Percentiles rank a stretch among this genome's conserved stretches.
phyloP scores from a whole-genome alignment of 768 basidiomycete genomes.

The Gautieria morchelliformis region DNA sequence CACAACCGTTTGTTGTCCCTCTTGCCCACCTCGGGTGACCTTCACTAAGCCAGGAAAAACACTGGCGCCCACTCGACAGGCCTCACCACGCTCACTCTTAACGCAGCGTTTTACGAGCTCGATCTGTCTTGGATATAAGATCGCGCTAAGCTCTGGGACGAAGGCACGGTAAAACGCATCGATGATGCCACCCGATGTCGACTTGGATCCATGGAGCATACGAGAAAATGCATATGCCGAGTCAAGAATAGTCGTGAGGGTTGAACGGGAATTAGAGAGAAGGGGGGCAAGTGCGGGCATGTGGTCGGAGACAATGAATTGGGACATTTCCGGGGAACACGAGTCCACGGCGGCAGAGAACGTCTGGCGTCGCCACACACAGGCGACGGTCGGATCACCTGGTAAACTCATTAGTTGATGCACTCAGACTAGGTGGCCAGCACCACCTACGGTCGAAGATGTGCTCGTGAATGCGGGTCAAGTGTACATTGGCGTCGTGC shows the following conservation, averaged over 20 bases:
- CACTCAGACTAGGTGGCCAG: not conserved
- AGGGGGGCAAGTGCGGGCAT: constrained; percentile 54
- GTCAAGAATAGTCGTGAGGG: constrained; percentile 52
- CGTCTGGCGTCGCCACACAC: constrained; percentile 84
- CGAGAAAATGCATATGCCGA: constrained; percentile 73
- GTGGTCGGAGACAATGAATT: constrained; percentile 59
- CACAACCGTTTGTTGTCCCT: constrained; percentile 47
- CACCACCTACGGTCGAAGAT: constrained; percentile 66
- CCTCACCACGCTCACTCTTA: constrained; percentile 62
- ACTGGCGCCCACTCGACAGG: constrained; percentile 71
- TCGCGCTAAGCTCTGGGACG: constrained; percentile 71
- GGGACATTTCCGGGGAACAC: constrained; percentile 62
- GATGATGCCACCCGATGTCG: constrained; percentile 34
- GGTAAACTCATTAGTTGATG: constrained; percentile 2
- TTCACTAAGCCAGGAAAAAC: constrained; percentile 87
- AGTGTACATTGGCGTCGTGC: constrained; percentile 71
- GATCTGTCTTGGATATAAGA: constrained; percentile 67
- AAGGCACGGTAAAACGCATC: constrained; percentile 84
- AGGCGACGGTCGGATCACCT: constrained; percentile 85
- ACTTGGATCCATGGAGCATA: constrained; percentile 70
- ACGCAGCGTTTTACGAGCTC: constrained; percentile 79
- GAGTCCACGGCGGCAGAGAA: constrained; percentile 79
- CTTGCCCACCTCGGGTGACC: constrained; percentile 49
- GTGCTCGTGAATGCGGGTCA: constrained; percentile 82
- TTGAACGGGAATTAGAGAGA: constrained; percentile 36